These are phyloP conservation scores for Cladobotryum protrusum DNA, from an alignment of 2,329 filamentous ascomycete genomes.

Conservation along the genomic window DNA sequence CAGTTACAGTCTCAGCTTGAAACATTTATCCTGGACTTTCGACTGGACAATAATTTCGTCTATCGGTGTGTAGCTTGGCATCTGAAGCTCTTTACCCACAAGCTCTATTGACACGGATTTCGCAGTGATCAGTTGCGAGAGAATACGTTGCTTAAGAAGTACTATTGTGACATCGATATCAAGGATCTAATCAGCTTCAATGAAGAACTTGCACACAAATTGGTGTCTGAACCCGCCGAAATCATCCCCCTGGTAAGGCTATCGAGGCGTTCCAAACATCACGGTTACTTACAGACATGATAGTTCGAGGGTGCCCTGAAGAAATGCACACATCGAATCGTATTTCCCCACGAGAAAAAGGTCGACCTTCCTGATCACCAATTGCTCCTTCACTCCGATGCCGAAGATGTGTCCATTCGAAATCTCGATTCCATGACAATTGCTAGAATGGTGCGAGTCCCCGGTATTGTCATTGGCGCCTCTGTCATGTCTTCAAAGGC, in stretches of 20 bases:
- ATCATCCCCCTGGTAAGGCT: constrained; percentile 79
- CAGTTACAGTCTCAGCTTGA: constrained; percentile 75
- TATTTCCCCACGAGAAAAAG: constrained; percentile 68
- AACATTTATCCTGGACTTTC: constrained; percentile 88
- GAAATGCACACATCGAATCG: constrained; percentile 86
- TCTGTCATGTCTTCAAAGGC: constrained; percentile 96
- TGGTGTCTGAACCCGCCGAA: constrained; percentile 84
- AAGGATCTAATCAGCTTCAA: constrained; percentile 94
- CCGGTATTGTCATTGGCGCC: constrained; percentile 94
- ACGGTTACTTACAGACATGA: not conserved
- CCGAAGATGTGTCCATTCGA: constrained; percentile 85
- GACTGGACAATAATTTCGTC: constrained; percentile 88
- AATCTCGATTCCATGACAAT: constrained; percentile 91
- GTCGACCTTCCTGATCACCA: constrained; percentile 82
- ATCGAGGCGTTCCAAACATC: not conserved
- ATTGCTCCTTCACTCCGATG: constrained; percentile 86
- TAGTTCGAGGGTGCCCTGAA: constrained; percentile 89
- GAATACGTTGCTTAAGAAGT: constrained; percentile 89
- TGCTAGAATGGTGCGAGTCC: constrained; percentile 89
- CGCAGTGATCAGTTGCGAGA: constrained; percentile 86
- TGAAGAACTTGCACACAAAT: constrained; percentile 84
- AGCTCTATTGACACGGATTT: constrained; percentile 6
- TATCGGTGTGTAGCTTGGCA: constrained; percentile 61
- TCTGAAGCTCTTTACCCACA: not conserved
- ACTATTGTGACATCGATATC: constrained; percentile 94